Base-by-base conservation (phyloP, 306 rosid genomes). In the Gleditsia sinensis region DNA sequence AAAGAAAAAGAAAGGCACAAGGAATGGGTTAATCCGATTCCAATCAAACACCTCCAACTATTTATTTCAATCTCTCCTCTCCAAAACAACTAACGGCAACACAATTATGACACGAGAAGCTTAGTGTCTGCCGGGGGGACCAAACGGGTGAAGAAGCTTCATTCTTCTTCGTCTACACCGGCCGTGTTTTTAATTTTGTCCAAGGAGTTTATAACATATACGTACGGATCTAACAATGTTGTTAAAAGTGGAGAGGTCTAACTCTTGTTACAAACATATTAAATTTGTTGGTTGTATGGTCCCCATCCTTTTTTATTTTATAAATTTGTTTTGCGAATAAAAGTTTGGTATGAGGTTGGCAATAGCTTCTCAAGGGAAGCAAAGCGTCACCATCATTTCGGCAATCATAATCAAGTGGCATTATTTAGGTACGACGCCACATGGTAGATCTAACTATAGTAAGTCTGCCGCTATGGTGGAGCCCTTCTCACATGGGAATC, bases 401-500 rank as follows among this genome's bases (percentile, higher is more conserved):
- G 53, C 84, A 80, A 75, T 75, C 72, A 61, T n/a, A n/a, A n/a
- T n/a, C n/a, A 75, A 78, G 76, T 36, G 32, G 42, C 65, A 43
- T 75, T 82, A 43, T 75, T 82, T 85, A 82, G 92, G 96, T 87
- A 43, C 80, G 76, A 74, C 76, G 77, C 81, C 89, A 83, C 69
- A 80, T 66, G 86, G 86, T 21, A 62, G 71, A 81, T 77, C 70
- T 71, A 68, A 21, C 73, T 68, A 69, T 55, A 32, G 10, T 28
- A 42, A 34, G 42, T 55, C 11, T 2, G 64, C 12, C 59, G 53
- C 37, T 30, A 49, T 13, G 85, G 88, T 86, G 93, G 91, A 84
- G 79, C 91, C 93, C 76, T 11, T 46, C 53, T 82, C 92, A 86
- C 89, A 80, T 90, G 96, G 81, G 64, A 63, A 19, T 39, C 48